Evolutionary conservation across 2,329 filamentous ascomycete species (phyloP), one percentile per base, ranked within the genome.

Genomic region (Ramichloridium luteum): DNA sequence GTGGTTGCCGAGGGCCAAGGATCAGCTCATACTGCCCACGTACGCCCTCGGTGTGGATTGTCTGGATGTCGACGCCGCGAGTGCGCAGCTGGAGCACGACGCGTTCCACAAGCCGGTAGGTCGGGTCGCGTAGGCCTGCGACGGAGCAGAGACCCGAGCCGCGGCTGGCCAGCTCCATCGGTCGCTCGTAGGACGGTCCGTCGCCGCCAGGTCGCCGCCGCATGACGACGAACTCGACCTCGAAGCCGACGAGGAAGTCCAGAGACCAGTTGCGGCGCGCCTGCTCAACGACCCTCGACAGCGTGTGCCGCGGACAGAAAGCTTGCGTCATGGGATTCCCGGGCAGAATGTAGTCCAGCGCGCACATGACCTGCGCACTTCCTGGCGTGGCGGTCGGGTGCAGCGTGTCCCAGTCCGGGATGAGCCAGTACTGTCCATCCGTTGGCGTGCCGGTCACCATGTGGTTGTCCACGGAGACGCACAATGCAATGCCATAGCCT

Each of bases 21-120:
- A 85, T 62, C 34, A 92, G 70, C 54, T 88, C 81, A 54, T 80
- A 90, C 51, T 90, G 82, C 1, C 80, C 80, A 0, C 69, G 65
- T 1, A 77, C 73, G 25, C 71, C 74, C 53, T 90, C 82, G 0
- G 82, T 64, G 44, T 92, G 83, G 46, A 84, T 70, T 54, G 82
- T 73, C 39, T 84, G 72, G 6, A 85, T 59, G 16, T 70, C 57
- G 30, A 90, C 78, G 16, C 70, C 77, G 9, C 74, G 69, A 0
- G 60, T 55, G 2, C 66, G 65, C 1, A 92, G 66, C 5, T 88
- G 8, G 8, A 8, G 8, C n/a, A n/a, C 20, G n/a, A 8, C 8
- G 8, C n/a, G 8, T n/a, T 23, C 20, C 8, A 23, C 20, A 8
- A 23, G 8, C 8, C 20, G 8, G 8, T n/a, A 23, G 20, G 8